Percentiles rank a stretch among this genome's conserved stretches.
phyloP scores from a whole-genome alignment of 202 grass and related monocot species.

The Cymbopogon flexuosus region DNA sequence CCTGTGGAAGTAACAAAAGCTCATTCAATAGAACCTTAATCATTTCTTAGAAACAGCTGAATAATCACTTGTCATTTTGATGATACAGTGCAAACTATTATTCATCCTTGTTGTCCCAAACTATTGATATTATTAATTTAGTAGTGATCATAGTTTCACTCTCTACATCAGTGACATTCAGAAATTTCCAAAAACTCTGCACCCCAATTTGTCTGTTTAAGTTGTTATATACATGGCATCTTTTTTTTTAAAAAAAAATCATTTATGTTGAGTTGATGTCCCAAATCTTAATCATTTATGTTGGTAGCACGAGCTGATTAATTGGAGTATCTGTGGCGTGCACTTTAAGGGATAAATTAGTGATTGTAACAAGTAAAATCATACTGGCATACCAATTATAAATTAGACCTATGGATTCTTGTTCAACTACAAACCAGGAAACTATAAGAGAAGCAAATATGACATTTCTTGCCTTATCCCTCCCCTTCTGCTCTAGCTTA shows the following conservation, averaged over 20 bases:
- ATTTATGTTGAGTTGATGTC: neutral
- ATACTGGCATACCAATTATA: neutral
- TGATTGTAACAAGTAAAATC: conserved; percentile 6
- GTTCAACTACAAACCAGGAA: neutral
- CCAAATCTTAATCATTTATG: neutral
- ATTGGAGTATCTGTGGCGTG: neutral
- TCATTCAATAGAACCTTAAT: neutral
- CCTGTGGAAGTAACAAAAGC: neutral
- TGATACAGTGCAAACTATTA: neutral
- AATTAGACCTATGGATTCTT: neutral
- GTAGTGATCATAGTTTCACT: neutral
- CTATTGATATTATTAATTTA: neutral
- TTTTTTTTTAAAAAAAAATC: neutral
- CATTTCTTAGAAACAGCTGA: neutral
- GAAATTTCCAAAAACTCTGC: neutral
- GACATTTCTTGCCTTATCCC: neutral
- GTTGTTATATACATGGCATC: neutral
- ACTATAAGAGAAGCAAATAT: conserved; percentile 4
- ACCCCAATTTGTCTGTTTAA: neutral
- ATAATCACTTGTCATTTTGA: neutral
- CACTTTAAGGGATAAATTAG: neutral
- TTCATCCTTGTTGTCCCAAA: neutral
- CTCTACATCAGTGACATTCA: neutral
- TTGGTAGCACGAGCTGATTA: neutral
- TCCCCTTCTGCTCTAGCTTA: neutral